Conservation (phyloP, 495 filamentous ascomycete genomes). For the Lasiosphaeria miniovina region DNA sequence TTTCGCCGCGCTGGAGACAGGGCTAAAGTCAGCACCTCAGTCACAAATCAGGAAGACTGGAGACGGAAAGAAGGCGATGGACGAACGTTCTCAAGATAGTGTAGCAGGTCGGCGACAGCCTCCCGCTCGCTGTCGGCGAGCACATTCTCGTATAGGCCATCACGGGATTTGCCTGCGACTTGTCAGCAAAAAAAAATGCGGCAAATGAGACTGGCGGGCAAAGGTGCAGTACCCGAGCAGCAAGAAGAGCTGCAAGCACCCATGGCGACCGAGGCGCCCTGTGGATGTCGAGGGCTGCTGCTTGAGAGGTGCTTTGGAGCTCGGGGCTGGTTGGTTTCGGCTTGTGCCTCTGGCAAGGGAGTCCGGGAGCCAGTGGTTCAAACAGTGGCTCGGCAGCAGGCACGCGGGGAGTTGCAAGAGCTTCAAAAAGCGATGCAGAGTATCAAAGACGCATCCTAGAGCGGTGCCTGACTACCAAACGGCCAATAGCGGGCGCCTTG, state of each 20-base stretch:
- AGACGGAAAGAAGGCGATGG: conserved; percentile 1
- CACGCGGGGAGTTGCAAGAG: conserved; percentile 1
- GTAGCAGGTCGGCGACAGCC: conserved; percentile 91
- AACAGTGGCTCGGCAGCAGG: conserved; percentile 15
- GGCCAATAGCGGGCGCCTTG: conserved; percentile 18
- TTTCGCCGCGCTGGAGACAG: conserved; percentile 70
- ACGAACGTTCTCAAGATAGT: conserved; percentile 92
- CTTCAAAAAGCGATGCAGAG: conserved; percentile 6
- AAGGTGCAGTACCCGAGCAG: conserved; percentile 35
- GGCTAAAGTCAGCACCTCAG: conserved; percentile 17
- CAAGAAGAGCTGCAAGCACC: conserved; percentile 40
- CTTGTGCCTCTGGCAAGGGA: conserved; percentile 7
- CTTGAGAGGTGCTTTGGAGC: conserved; percentile 7
- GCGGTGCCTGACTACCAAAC: conserved; percentile 3
- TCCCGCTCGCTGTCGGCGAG: conserved; percentile 95
- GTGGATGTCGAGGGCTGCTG: conserved; percentile 4
- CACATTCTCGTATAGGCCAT: conserved; percentile 92
- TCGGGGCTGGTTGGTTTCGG: conserved; percentile 8
- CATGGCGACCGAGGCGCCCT: conserved; percentile 26
- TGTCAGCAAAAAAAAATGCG: conserved; percentile 6
- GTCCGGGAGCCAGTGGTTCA: not conserved
- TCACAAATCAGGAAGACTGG: not conserved
- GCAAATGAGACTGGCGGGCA: not conserved
- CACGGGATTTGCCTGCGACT: conserved; percentile 73
- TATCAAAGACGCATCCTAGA: conserved; percentile 23